Evolutionary conservation across 2,329 filamentous ascomycete genomes (phyloP).

Genomic region (Calonectria leucothoes): DNA sequence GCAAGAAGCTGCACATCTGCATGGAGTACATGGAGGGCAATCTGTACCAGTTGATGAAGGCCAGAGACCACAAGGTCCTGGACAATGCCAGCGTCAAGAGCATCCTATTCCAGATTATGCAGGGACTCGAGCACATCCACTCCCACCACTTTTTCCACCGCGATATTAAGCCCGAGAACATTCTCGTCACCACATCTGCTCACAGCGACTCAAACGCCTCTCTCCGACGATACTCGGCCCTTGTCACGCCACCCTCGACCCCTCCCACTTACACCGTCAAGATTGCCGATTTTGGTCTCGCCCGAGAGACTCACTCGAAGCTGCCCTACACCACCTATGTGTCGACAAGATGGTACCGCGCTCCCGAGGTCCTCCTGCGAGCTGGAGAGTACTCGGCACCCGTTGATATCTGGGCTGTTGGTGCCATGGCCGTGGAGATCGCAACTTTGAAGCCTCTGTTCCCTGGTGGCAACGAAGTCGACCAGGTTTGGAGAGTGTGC

Average conservation of each 20-base stretch:
- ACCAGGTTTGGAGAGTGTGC: conserved; percentile 98
- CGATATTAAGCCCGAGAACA: conserved; percentile 99
- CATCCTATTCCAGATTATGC: conserved; percentile 96
- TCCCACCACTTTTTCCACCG: conserved; percentile 98
- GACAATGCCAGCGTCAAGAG: conserved; percentile 96
- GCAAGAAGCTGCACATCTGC: conserved; percentile 94
- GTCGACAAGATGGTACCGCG: conserved; percentile 97
- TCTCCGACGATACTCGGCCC: conserved; percentile 90
- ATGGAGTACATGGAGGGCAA: conserved; percentile 99
- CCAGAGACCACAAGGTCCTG: conserved; percentile 92
- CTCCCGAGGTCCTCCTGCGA: conserved; percentile 91
- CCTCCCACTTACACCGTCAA: conserved; percentile 96
- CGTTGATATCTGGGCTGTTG: conserved; percentile 98
- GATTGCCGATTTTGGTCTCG: conserved; percentile 97
- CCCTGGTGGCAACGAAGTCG: conserved; percentile 97
- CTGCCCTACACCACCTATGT: conserved; percentile 98
- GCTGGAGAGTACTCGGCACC: conserved; percentile 97
- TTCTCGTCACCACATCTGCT: conserved; percentile 91
- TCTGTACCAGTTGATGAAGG: conserved; percentile 98
- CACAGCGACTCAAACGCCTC: conserved; percentile 84
- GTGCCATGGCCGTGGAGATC: conserved; percentile 98
- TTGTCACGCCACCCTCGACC: conserved; percentile 95
- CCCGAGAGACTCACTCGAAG: conserved; percentile 97
- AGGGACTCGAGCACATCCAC: conserved; percentile 96
- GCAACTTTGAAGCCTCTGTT: conserved; percentile 97